Percentiles rank a stretch among this genome's conserved stretches.
phyloP scores from a whole-genome alignment of 2,329 filamentous ascomycete genomes.

The Pseudocercospora ulei region DNA sequence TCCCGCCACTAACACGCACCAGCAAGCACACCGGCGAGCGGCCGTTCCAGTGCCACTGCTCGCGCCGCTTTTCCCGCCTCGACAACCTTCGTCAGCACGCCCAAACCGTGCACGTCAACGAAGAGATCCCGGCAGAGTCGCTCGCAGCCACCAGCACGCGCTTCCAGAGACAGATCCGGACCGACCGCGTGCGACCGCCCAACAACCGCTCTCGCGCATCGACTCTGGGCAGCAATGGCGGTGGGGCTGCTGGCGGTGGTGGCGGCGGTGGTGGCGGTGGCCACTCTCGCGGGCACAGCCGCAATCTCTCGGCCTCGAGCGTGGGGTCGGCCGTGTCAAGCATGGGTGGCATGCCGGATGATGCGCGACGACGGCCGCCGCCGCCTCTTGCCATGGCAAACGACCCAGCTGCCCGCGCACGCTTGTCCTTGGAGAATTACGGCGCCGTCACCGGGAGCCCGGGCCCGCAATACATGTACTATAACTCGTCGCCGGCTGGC shows the following conservation, averaged over 20 bases:
- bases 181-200: constrained; percentile 68
- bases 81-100: constrained; percentile 96
- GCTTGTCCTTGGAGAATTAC: constrained; percentile 56
- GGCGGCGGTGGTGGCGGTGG: constrained; percentile 54
- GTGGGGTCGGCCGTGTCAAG: constrained; percentile 65
- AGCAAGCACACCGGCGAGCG: constrained; percentile 97
- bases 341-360: constrained; percentile 52
- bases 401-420: constrained; percentile 52
- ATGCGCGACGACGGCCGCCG: constrained; percentile 62
- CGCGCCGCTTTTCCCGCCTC: constrained; percentile 79
- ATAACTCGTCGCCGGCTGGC: constrained; percentile 60
- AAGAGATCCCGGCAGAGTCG: constrained; percentile 89
- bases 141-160: constrained; percentile 84
- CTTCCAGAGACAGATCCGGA: constrained; percentile 84
- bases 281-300: constrained; percentile 65
- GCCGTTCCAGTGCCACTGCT: constrained; percentile 93
- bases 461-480: constrained; percentile 54
- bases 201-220: constrained; percentile 64
- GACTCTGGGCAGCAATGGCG: constrained; percentile 58
- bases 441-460: constrained; percentile 53
- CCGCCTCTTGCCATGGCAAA: constrained; percentile 67
- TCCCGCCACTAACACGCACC: constrained; percentile 25
- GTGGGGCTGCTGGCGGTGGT: too few relatives aligned
- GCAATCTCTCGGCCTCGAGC: constrained; percentile 80
- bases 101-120: constrained; percentile 93